A percentile compares a stretch with the other conserved stretches of the same genome.
phyloP scores from a whole-genome alignment of 129 eudicot species.

The Chrysanthemum makinoi region DNA sequence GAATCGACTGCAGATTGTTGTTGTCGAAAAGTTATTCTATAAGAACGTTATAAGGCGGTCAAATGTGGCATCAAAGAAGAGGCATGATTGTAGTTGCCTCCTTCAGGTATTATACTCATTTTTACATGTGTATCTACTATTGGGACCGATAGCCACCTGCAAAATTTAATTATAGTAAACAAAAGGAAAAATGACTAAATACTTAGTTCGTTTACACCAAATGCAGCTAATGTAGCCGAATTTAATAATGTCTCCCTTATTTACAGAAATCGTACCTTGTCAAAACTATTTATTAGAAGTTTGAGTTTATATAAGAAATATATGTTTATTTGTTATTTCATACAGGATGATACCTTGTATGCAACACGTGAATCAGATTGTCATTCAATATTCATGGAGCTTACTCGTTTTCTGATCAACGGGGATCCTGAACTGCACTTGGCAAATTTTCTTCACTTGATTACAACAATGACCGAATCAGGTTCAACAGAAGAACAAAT shows the following conservation, averaged over 20 bases:
- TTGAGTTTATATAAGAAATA: neutral
- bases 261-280: too few species aligned
- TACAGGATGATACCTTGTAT: conserved; percentile 44
- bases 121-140: too few species aligned
- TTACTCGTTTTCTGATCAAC: conserved; percentile 52
- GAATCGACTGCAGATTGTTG: conserved; percentile 44
- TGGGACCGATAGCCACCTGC: too few species aligned
- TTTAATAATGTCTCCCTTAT: neutral
- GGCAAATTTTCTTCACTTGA: conserved; percentile 82
- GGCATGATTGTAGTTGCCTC: conserved; percentile 56
- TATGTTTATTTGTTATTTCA: neutral
- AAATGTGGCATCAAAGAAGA: conserved; percentile 53
- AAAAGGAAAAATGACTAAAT: too few species aligned
- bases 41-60: conserved; percentile 56
- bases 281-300: neutral
- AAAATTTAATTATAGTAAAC: too few species aligned
- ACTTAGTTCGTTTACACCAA: neutral
- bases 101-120: conserved; percentile 18
- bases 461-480: conserved; percentile 65
- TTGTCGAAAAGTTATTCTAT: conserved; percentile 72
- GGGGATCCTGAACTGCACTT: conserved; percentile 54
- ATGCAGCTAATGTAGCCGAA: neutral
- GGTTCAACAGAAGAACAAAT: conserved; percentile 68
- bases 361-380: conserved; percentile 51
- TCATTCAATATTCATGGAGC: conserved; percentile 68